Base-by-base conservation (phyloP, 768 basidiomycete genomes). In the Postia placenta region DNA sequence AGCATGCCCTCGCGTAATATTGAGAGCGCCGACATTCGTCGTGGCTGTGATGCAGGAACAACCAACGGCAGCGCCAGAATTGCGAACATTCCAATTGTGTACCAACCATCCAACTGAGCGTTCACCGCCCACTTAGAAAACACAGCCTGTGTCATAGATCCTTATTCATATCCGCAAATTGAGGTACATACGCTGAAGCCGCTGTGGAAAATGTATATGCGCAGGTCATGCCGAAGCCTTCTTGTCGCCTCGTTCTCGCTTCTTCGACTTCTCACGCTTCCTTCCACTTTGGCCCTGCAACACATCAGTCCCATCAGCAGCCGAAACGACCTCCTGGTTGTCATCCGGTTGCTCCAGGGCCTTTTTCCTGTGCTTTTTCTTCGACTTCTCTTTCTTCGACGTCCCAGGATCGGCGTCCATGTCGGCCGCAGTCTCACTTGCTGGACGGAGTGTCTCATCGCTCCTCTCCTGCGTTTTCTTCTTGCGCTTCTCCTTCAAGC, bases 381-480 rank as follows among this genome's bases (percentile, higher is more conserved):
- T 62, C 48, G 60, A 69, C 48, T 56, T 59, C 55, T 62, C 63
- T 15, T 62, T 63, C 35, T 33, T 40, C 11, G n/a, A 4, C 27
- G 25, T 15, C 30, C 27, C 44, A 15, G 25, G 49, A 3, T 22
- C 27, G 5, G 25, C 38, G 27, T 24, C 48, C 19, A 25, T 47
- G 2, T 25, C 52, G 11, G 6, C 19, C 20, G n/a, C 41, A n/a
- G 42, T 7, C 27, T 27, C 35, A n/a, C 35, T 30, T 30, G 14
- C 23, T 11, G 27, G 3, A 43, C 37, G 20, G 35, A 33, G 45
- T 11, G 41, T 55, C n/a, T 56, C 52, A 23, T 37, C 56, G 15
- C 11, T 44, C 42, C 42, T 36, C 33, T 51, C 61, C 68, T 48
- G 62, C 56, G 64, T 67, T 15, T 60, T 60, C 55, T 68, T 71